A percentile compares a stretch with the other conserved stretches of the same genome.
Conservation (phyloP, 345 rosid genomes). For the Xanthoceras sorbifolium region DNA sequence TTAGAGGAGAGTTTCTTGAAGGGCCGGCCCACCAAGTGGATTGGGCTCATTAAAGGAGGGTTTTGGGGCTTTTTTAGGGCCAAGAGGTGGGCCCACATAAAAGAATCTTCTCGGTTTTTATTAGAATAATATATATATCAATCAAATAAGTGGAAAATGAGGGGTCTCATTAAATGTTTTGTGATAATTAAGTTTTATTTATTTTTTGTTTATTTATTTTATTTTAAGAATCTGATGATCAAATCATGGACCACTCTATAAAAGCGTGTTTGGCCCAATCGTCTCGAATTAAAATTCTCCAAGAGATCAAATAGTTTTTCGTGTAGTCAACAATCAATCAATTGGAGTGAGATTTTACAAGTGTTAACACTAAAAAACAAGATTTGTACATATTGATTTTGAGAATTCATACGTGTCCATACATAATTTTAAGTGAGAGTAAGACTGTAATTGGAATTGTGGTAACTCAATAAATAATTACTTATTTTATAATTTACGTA, state of each 20-base stretch:
- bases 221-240: neutral
- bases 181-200: neutral
- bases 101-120: neutral
- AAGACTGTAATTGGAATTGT: too few species aligned
- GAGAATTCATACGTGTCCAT: neutral
- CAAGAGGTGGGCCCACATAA: slow-evolving; percentile 3
- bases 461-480: too few species aligned
- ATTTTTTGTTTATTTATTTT: neutral
- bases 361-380: neutral
- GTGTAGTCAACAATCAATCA: neutral
- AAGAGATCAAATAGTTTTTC: neutral
- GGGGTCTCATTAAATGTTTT: slow-evolving; percentile 3
- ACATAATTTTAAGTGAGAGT: too few species aligned
- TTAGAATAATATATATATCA: neutral
- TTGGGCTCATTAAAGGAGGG: slow-evolving; percentile 29
- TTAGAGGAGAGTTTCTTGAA: neutral
- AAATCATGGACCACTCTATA: slow-evolving; percentile 14
- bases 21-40: neutral
- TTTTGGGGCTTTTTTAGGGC: neutral
- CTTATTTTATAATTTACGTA: too few species aligned
- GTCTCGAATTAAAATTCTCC: neutral
- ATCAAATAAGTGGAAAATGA: neutral
- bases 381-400: too few species aligned
- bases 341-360: neutral
- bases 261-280: neutral